Conservation (phyloP, 139 green algal species). For the Tetradesmus lagerheimii region DNA sequence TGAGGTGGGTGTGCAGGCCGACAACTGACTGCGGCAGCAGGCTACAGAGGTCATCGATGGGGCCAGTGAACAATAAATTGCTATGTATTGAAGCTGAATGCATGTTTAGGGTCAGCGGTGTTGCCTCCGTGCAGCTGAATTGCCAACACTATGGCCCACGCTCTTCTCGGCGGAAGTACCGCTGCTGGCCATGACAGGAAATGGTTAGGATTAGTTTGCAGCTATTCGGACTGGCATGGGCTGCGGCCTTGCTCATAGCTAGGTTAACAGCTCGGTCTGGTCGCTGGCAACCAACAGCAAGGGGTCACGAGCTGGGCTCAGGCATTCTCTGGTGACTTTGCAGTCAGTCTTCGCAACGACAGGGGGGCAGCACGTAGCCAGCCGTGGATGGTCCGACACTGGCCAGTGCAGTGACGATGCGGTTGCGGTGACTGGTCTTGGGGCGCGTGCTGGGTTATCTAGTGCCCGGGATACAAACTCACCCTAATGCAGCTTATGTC, state of each 20-base stretch:
- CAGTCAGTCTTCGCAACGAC: too few relatives aligned
- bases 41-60: background rate
- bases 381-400: background rate
- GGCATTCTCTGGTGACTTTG: background rate
- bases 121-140: background rate
- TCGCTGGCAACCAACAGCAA: background rate
- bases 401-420: background rate
- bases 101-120: background rate
- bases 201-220: background rate
- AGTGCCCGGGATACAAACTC: background rate
- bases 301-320: background rate
- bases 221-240: background rate
- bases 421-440: background rate
- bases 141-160: background rate
- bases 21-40: slow-evolving; percentile 9
- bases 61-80: background rate
- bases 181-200: background rate
- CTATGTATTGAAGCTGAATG: background rate
- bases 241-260: background rate
- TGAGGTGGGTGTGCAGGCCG: slow-evolving; percentile 54
- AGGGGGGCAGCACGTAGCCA: background rate
- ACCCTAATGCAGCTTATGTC: background rate
- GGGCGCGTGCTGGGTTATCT: background rate
- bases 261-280: background rate
- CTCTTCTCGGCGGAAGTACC: background rate